These are phyloP conservation scores for Ormosia emarginata DNA, from an alignment of 306 rosid genomes.

Conservation along the genomic window DNA sequence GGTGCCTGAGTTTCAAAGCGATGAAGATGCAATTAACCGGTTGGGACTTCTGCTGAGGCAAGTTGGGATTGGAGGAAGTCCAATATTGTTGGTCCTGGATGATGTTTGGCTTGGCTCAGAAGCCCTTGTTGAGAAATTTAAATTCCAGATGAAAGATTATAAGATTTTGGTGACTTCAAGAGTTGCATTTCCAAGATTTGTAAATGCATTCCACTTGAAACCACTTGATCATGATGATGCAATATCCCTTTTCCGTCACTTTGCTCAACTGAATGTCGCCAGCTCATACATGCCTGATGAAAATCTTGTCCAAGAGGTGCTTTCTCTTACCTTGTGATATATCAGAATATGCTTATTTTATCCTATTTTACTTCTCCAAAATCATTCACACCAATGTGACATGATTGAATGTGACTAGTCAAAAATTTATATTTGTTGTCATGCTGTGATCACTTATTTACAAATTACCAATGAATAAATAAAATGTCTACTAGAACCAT, in stretches of 20 bases:
- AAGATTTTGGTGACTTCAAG: conserved; percentile 69
- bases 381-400: neutral
- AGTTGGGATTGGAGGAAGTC: neutral
- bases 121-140: conserved; percentile 37
- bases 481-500: neutral
- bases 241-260: conserved; percentile 35
- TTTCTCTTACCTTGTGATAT: neutral
- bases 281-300: conserved; percentile 22
- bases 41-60: conserved; percentile 27
- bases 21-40: conserved; percentile 30
- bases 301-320: conserved; percentile 36
- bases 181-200: conserved; percentile 38
- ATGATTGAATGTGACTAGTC: neutral
- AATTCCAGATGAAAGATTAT: conserved; percentile 24
- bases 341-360: neutral
- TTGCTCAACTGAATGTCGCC: conserved; percentile 19
- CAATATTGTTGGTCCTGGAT: conserved; percentile 54
- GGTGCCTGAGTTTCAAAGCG: conserved; percentile 30
- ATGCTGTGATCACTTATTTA: neutral
- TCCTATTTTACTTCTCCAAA: neutral
- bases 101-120: conserved; percentile 61
- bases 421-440: neutral
- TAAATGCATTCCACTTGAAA: conserved; percentile 13
- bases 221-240: conserved; percentile 39
- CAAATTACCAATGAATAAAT: neutral